phyloP scores from a whole-genome alignment of 106 monocot species.

The Dioscorea zingiberensis region DNA sequence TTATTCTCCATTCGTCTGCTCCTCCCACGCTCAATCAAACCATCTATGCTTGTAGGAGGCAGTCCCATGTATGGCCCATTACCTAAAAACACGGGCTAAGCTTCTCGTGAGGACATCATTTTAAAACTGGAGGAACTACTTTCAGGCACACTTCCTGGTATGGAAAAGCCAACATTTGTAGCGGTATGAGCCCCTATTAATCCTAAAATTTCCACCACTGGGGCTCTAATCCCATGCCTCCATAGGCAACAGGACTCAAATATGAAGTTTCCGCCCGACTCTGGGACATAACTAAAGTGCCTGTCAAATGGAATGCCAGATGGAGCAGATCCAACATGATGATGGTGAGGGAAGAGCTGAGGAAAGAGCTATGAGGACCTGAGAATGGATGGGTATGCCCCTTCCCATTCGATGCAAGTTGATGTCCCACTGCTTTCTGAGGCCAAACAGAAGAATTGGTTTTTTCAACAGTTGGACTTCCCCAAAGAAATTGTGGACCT shows the following conservation, averaged over 20 bases:
- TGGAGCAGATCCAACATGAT: conserved; percentile 80
- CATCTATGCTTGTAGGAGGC: conserved; percentile 32
- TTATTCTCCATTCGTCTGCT: conserved; percentile 19
- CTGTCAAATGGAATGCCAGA: conserved; percentile 57
- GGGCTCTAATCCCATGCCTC: conserved; percentile 33
- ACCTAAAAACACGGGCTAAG: conserved; percentile 25
- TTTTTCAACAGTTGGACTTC: too few species aligned
- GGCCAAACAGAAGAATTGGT: conserved; percentile 33
- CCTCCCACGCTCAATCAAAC: conserved; percentile 33
- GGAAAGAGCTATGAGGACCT: too few species aligned
- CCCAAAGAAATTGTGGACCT: conserved; percentile 76
- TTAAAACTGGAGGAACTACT: conserved; percentile 31
- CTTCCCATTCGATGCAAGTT: conserved; percentile 36
- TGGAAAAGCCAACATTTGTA: conserved; percentile 12
- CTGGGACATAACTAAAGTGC: conserved; percentile 36
- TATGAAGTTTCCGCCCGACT: conserved; percentile 44
- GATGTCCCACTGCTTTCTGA: conserved; percentile 13
- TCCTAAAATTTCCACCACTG: conserved; percentile 27
- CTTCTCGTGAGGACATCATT: conserved; percentile 30
- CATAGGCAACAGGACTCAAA: conserved; percentile 25
- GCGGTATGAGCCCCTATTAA: conserved; percentile 25
- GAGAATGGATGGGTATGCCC: too few species aligned
- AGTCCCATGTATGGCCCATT: conserved; percentile 23
- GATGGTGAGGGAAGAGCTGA: conserved; percentile 17
- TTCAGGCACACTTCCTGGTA: conserved; percentile 27